Evolutionary conservation across 345 rosid genomes (phyloP), one percentile per base, ranked within the genome.

Genomic region (Turnera subulata): DNA sequence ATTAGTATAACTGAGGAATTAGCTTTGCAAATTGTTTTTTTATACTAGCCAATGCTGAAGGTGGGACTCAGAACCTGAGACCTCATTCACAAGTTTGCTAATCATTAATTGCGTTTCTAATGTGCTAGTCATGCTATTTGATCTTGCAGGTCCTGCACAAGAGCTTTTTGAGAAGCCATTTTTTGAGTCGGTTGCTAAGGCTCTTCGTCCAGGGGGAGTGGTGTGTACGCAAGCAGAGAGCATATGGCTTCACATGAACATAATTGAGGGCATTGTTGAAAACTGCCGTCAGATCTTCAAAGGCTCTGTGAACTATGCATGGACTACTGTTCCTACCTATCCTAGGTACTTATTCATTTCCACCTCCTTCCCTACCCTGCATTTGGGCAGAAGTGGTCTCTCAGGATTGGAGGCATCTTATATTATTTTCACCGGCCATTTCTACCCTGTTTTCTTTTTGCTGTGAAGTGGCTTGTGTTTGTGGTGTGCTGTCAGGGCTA

Each of bases 211-310:
- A 14, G 98, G 98, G 50, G 98, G 98, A 38, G 97, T 92, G 52
- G 82, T 86, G 56, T 83, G 91, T 63, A 89, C 98, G 43, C 98
- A 92, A 40, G 97, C 97, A 49, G 98, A 92, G 70, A 92, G 97
- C 66, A 79, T 92, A 54, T 92, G 98, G 98, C 97, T 92, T 64
- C 98, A 92, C 85, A 92, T 92, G 97, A 84, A 89, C 78, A 89
- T 92, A 56, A 92, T 92, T 0, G 95, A 86, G 74, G 95, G 81
- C 70, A 86, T 92, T 69, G 93, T 92, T 40, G 59, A 82, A 23
- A 84, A 89, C 70, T 92, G 98, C 69, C 89, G 85, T 49, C 87
- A 86, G 63, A 75, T 89, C 61, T 92, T 92, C 58, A 89, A 89
- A 61, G 98, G 98, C 68, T 84, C 98, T 3, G 97, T 92, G 18